Evolutionary conservation across 768 basidiomycete genomes (phyloP).

Genomic region (Xanthoconium purpureum): DNA sequence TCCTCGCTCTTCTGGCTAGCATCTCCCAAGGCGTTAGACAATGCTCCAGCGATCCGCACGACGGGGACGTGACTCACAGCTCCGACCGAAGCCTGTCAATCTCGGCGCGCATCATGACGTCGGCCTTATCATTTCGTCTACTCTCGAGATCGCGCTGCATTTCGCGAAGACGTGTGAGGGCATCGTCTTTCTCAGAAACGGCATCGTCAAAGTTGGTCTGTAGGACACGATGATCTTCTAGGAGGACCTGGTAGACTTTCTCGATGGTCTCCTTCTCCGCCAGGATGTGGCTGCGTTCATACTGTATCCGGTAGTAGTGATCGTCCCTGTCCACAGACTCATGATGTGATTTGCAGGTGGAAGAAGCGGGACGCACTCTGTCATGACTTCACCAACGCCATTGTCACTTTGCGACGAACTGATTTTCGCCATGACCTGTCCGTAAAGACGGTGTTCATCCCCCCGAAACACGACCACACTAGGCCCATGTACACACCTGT

Average conservation of each 20-base stretch:
- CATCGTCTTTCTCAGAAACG: conserved; percentile 76
- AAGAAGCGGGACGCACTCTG: conserved; percentile 58
- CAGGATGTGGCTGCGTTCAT: conserved; percentile 70
- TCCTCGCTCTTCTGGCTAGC: conserved; percentile 92
- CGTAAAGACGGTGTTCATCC: not conserved
- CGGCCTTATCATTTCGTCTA: conserved; percentile 65
- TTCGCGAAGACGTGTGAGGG: conserved; percentile 58
- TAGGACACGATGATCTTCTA: conserved; percentile 72
- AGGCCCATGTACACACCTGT: conserved; percentile 50
- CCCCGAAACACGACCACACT: not conserved
- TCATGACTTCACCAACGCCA: conserved; percentile 62
- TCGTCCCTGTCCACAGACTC: conserved; percentile 59
- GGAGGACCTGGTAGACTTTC: conserved; percentile 70
- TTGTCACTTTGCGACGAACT: conserved; percentile 46
- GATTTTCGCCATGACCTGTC: conserved; percentile 76
- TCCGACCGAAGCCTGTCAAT: conserved; percentile 78
- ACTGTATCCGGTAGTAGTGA: conserved; percentile 84
- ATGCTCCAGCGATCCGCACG: not conserved
- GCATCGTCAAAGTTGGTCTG: conserved; percentile 78
- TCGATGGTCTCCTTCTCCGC: conserved; percentile 86
- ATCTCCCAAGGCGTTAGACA: conserved; percentile 32
- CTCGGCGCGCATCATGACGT: conserved; percentile 74
- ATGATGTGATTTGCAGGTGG: conserved; percentile 8
- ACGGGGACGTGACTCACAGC: conserved; percentile 57
- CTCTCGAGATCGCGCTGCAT: conserved; percentile 56